These are phyloP conservation scores for Mortierella hygrophila DNA, from an alignment of 192 early-diverging fungal species.

Conservation along the genomic window DNA sequence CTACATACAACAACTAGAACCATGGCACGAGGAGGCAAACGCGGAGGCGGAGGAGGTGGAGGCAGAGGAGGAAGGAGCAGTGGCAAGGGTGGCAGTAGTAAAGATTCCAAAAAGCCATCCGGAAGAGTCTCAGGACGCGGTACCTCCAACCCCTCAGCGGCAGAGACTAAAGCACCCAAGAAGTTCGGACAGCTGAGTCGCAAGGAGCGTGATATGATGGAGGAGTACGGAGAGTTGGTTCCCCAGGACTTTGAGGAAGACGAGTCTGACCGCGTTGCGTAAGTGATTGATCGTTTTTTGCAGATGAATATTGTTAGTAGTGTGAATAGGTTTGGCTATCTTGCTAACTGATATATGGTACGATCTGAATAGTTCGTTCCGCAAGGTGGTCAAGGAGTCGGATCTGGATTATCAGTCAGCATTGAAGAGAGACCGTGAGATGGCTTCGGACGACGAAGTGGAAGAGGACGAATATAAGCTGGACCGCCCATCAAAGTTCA, in stretches of 20 bases:
- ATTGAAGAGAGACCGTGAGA: constrained; percentile 52
- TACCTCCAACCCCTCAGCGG: constrained; percentile 32
- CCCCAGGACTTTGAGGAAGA: constrained; percentile 63
- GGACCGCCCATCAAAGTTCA: constrained; percentile 68
- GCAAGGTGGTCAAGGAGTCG: constrained; percentile 62
- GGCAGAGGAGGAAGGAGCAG: constrained; percentile 15
- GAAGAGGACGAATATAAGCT: constrained; percentile 63
- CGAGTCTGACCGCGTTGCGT: constrained; percentile 56
- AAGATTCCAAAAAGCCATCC: constrained; percentile 21
- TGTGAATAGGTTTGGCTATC: background rate
- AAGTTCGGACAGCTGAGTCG: constrained; percentile 63
- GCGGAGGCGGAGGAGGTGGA: constrained; percentile 10
- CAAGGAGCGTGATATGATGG: constrained; percentile 66
- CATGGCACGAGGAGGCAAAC: constrained; percentile 41
- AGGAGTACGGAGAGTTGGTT: constrained; percentile 79
- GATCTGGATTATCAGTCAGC: constrained; percentile 65
- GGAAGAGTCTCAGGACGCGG: constrained; percentile 45
- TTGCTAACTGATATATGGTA: background rate
- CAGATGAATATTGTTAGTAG: background rate
- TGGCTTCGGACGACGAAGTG: constrained; percentile 52
- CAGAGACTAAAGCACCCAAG: constrained; percentile 48
- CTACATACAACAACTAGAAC: background rate
- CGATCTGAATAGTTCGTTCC: constrained; percentile 40
- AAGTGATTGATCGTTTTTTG: constrained; percentile 16
- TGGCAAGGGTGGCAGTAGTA: background rate